Evolutionary conservation across 2,329 filamentous ascomycete species (phyloP), one percentile per base, ranked within the genome.

Genomic region (Aspergillus sp.): DNA sequence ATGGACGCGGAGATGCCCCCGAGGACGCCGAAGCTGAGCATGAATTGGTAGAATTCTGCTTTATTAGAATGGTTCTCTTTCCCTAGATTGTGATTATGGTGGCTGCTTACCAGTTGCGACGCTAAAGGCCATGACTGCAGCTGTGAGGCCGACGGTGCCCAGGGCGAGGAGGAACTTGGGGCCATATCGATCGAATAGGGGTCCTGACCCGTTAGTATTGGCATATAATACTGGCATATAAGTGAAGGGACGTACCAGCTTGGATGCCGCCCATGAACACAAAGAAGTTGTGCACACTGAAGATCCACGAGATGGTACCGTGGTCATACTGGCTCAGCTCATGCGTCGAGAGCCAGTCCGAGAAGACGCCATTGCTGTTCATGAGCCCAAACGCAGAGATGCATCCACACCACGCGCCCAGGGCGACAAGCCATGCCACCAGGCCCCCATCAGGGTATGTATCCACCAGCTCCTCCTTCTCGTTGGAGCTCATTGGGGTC

Each of bases 11-110:
- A 67, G 1, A 75, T 58, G 0, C 76, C 78, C 8, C 71, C 74
- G 0, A 79, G 61, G 8, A 79, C 58, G 4, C 71, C 72, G 55
- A 72, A 74, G 26, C 70, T 71, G 0, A 79, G 64, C 9, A 79
- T 63, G 61, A 78, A 72, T 32, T 79, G 77, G 66, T 74, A 80
- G 59, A 74, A 78, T 26, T 68, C 68, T 7, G 7, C n/a, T n/a
- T n/a, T n/a, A n/a, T n/a, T n/a, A n/a, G n/a, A n/a, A n/a, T n/a
- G n/a, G n/a, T n/a, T n/a, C n/a, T n/a, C n/a, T n/a, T n/a, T n/a
- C n/a, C n/a, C n/a, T n/a, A n/a, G n/a, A n/a, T n/a, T n/a, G n/a
- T n/a, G n/a, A n/a, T n/a, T n/a, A n/a, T n/a, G n/a, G n/a, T n/a
- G 1, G 22, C 5, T 6, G 22, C 26, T 30, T 30, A 30, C 26